phyloP scores from a whole-genome alignment of 176 grass and related monocot genomes.

The bread wheat (Triticum aestivum) region IWGSC_CS_RefSeq_v2.1 NC_057798.1:505914139-505914638 shows the following conservation, averaged over 20 bases:
- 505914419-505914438: constrained; percentile 36
- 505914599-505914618: not conserved
- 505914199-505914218: constrained; percentile 51
- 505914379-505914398: constrained; percentile 33
- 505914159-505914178: constrained; percentile 82
- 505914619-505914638: constrained; percentile 7
- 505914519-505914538: not conserved
- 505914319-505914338: constrained; percentile 49
- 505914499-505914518: not conserved
- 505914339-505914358: constrained; percentile 63
- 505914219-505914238: constrained; percentile 68
- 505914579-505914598: constrained; percentile 31
- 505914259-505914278: constrained; percentile 77
- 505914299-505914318: constrained; percentile 80
- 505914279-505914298: constrained; percentile 61
- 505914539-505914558: not conserved
- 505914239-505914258: constrained; percentile 10
- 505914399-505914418: constrained; percentile 48
- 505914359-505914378: not conserved
- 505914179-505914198: constrained; percentile 55
- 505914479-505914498: constrained; percentile 27
- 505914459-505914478: constrained; percentile 22
- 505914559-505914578: too few species aligned
- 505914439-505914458: not conserved
- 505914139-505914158: constrained; percentile 86